A percentile compares a stretch with the other conserved stretches of the same genome.
Evolutionary conservation across 2,329 filamentous ascomycete genomes (phyloP).

Genomic region (Emydomyces testavorans): DNA sequence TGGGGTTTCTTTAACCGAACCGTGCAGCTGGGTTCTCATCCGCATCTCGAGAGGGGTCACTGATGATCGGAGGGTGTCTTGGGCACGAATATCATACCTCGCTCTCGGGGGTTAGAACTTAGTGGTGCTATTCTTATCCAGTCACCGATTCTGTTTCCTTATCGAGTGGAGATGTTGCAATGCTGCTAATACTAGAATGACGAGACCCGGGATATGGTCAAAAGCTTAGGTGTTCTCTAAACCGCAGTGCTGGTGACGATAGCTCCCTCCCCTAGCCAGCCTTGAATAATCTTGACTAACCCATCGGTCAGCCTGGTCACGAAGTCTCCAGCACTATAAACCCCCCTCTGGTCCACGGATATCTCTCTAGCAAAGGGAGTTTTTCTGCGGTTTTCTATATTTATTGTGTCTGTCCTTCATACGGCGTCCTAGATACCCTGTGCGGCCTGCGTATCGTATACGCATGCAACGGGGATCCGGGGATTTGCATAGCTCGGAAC

Average conservation of each 20-base stretch:
- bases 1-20: conserved; percentile 10
- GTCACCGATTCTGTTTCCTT: neutral
- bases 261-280: too few species aligned
- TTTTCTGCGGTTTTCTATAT: too few species aligned
- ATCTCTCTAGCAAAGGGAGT: neutral
- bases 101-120: neutral
- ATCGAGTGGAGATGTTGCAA: too few species aligned
- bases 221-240: too few species aligned
- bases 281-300: too few species aligned
- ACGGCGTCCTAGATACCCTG: neutral
- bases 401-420: too few species aligned
- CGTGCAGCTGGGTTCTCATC: conserved; percentile 7
- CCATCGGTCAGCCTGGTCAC: too few species aligned
- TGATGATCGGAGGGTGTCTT: neutral
- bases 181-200: too few species aligned
- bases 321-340: neutral
- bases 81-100: conserved; percentile 4
- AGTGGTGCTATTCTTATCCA: neutral
- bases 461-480: neutral
- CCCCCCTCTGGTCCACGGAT: neutral
- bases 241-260: too few species aligned
- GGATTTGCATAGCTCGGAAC: neutral
- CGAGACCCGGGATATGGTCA: too few species aligned
- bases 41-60: conserved; percentile 1
- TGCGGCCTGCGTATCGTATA: neutral